Base-by-base conservation (phyloP, 768 basidiomycete species). In the Lenzites betulinus region DNA sequence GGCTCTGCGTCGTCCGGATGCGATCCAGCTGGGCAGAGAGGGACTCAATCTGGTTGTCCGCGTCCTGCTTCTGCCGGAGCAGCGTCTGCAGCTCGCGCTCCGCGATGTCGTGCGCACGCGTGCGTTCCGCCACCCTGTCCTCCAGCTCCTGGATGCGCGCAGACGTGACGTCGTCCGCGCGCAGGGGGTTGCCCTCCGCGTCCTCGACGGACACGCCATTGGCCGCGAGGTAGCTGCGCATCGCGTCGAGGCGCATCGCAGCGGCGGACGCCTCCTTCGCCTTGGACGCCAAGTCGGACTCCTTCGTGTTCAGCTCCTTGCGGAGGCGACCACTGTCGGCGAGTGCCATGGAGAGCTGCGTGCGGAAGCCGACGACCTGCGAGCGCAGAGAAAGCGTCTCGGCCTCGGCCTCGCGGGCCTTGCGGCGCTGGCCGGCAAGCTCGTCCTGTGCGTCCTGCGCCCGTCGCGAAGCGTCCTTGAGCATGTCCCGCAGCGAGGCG, bases 171-270 rank as follows among this genome's bases (percentile, higher is more conserved):
- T 75, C 74, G 54, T 61, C 71, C 11, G 73, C 75, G 3, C 62
- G 26, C 9, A 63, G 62, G 1, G 62, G 47, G 33, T 63, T 58
- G 20, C 76, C 63, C 38, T 89, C 85, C 50, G 88, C 89, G 20
- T 93, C 92, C 54, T 90, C 88, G 20, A 90, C 76, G 26, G 81
- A 81, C 53, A 98, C 83, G 16, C 95, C 96, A 69, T 91, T 88
- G 69, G 98, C 97, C 22, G 87, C 85, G 48, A 98, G 81, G 70
- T 98, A 88, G 70, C 86, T 90, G 47, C 93, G 87, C 59, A 98
- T 78, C 78, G 92, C 88, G 25, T 80, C 83, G 64, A 92, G 77
- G 60, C 92, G 90, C 62, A 94, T 77, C 59, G 83, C 85, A 1
- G 86, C 77, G 60, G 94, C 91, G 0, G 87, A 78, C 0, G 84